Percentiles rank a stretch among this genome's conserved stretches.
These are phyloP conservation scores for Vicia faba DNA, from an alignment of 306 rosid genomes.

Conservation along the genomic window DNA sequence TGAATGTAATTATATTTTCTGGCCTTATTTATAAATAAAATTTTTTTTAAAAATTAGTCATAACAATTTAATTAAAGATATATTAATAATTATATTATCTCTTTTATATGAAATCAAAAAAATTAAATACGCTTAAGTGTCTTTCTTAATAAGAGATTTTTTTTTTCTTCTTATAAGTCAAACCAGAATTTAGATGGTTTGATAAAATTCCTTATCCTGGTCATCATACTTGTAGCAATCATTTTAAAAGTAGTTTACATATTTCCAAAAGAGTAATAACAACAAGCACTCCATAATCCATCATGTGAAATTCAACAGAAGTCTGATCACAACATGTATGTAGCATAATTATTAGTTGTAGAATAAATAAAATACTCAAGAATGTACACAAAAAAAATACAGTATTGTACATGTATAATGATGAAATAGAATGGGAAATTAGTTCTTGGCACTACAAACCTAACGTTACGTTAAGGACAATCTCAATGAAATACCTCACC, in stretches of 20 bases:
- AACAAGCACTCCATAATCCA: conserved; percentile 20
- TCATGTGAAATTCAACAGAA: conserved; percentile 49
- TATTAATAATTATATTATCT: too few species aligned
- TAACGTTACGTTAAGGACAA: conserved; percentile 43
- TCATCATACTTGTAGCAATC: conserved; percentile 26
- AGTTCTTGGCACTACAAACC: conserved; percentile 27
- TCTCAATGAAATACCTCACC: conserved; percentile 18
- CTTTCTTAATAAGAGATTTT: too few species aligned
- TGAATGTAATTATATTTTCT: conserved; percentile 42
- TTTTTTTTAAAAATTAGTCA: too few species aligned
- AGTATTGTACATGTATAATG: background rate
- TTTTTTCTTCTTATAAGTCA: too few species aligned
- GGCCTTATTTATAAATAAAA: too few species aligned
- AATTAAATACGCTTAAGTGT: too few species aligned
- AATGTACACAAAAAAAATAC: conserved; percentile 1
- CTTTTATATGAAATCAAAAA: too few species aligned
- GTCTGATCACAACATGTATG: conserved; percentile 2
- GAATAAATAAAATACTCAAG: background rate
- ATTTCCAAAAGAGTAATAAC: background rate
- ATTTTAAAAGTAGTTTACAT: conserved; percentile 33
- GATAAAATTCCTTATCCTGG: conserved; percentile 27
- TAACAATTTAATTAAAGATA: too few species aligned
- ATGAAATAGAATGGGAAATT: conserved; percentile 34
- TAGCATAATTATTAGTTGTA: background rate
- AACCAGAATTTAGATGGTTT: conserved; percentile 1